Evolutionary conservation across 164 flowering plant genomes (phyloP).

Genomic region (Vitis riparia): DNA sequence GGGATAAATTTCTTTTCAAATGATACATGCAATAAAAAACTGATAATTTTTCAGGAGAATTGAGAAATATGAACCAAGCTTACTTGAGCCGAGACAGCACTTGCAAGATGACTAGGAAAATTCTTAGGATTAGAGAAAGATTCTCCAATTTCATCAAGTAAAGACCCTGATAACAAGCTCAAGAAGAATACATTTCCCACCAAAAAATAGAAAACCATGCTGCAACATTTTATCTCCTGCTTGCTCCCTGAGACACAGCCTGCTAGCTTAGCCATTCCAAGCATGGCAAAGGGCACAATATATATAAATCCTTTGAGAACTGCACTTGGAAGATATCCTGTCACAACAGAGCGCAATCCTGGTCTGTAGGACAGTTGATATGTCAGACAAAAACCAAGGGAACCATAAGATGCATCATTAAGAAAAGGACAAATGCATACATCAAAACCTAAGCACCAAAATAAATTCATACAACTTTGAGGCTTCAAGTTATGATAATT

Average conservation of each 20-base stretch:
- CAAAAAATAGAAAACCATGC: slow-evolving; percentile 90
- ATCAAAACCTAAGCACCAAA: no score
- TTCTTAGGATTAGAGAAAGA: slow-evolving; percentile 64
- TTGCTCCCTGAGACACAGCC: slow-evolving; percentile 71
- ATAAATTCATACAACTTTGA: no score
- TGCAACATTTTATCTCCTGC: slow-evolving; percentile 77
- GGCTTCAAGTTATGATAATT: no score
- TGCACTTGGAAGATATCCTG: slow-evolving; percentile 89
- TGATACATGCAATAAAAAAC: not conserved
- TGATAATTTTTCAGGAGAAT: not conserved
- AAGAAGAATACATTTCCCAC: slow-evolving; percentile 88
- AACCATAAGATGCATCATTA: not conserved
- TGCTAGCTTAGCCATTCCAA: slow-evolving; percentile 52
- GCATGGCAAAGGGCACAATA: slow-evolving; percentile 74
- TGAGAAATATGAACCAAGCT: slow-evolving; percentile 7
- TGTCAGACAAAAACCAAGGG: slow-evolving; percentile 2
- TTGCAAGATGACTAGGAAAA: slow-evolving; percentile 81
- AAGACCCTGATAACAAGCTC: slow-evolving; percentile 86
- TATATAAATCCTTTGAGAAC: slow-evolving; percentile 77
- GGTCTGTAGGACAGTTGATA: slow-evolving; percentile 52
- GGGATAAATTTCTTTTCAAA: not conserved
- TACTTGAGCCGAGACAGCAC: slow-evolving; percentile 87
- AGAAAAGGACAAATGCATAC: not conserved
- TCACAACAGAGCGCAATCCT: slow-evolving; percentile 72
- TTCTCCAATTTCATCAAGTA: slow-evolving; percentile 80